These are phyloP conservation scores for Paratrypanosoma confusum DNA, from an alignment of 208 protist genomes.

Conservation along the genomic window DNA sequence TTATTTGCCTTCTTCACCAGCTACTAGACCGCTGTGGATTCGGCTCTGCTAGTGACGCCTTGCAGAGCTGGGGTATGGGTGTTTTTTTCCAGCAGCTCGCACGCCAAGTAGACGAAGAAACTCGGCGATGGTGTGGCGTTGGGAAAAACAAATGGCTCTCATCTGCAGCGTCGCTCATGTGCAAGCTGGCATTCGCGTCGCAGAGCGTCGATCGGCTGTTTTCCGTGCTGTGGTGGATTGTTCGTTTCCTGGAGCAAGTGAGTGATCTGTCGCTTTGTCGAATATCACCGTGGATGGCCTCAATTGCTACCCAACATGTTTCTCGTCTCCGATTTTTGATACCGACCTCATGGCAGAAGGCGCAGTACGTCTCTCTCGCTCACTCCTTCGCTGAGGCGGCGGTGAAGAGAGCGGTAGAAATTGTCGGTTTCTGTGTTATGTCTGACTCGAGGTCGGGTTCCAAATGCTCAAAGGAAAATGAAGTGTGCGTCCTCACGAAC, in stretches of 20 bases:
- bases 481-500: conserved; percentile 11
- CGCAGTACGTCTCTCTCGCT: conserved; percentile 28
- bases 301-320: conserved; percentile 20
- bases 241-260: conserved; percentile 14
- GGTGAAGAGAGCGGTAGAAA: no score
- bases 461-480: conserved; percentile 5
- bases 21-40: conserved; percentile 44
- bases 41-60: conserved; percentile 14
- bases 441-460: conserved; percentile 5
- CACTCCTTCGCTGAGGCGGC: conserved; percentile 34
- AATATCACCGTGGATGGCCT: conserved; percentile 21
- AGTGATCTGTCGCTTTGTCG: conserved; percentile 13
- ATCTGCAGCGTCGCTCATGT: conserved; percentile 27
- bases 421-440: conserved; percentile 19
- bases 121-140: background rate
- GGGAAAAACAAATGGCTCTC: conserved; percentile 25
- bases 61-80: conserved; percentile 57
- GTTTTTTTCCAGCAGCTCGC: conserved; percentile 41
- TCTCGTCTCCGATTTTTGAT: conserved; percentile 39
- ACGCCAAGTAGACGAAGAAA: conserved; percentile 28
- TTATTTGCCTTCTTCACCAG: conserved; percentile 40
- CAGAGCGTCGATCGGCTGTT: conserved; percentile 37
- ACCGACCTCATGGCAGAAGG: conserved; percentile 19
- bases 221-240: conserved; percentile 39
- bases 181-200: conserved; percentile 53